Evolutionary conservation across 2,329 filamentous ascomycete species (phyloP).

Genomic region (Fusarium bulbicola): DNA sequence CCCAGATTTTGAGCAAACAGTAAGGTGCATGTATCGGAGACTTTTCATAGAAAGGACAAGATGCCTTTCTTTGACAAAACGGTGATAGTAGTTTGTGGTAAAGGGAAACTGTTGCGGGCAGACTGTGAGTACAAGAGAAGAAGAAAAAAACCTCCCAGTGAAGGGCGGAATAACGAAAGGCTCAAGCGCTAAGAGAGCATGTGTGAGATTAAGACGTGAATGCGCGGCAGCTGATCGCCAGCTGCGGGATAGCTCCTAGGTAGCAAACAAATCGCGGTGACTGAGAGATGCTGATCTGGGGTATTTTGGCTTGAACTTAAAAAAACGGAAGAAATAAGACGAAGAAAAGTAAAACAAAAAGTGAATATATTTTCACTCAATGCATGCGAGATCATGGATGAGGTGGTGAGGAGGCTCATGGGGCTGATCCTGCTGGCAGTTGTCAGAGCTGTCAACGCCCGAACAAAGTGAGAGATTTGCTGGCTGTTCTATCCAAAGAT

Average conservation of each 20-base stretch:
- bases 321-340: neutral
- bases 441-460: neutral
- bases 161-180: constrained; percentile 11
- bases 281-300: neutral
- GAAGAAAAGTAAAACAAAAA: neutral
- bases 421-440: neutral
- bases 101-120: neutral
- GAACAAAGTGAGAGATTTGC: constrained; percentile 4
- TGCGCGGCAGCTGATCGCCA: constrained; percentile 25
- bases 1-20: neutral
- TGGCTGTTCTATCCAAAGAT: neutral
- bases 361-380: neutral
- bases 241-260: constrained; percentile 9
- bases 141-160: neutral
- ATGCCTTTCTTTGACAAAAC: neutral
- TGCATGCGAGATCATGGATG: neutral
- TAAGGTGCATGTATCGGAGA: neutral
- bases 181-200: neutral
- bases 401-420: neutral
- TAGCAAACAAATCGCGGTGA: neutral
- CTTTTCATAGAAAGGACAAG: neutral
- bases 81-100: neutral
- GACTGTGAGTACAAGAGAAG: neutral
- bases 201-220: constrained; percentile 10
- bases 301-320: neutral